Percentiles rank a stretch among this genome's conserved stretches.
These are phyloP conservation scores for Curvularia spicifera DNA, from an alignment of 2,329 filamentous ascomycete species.

Conservation along the genomic window DNA sequence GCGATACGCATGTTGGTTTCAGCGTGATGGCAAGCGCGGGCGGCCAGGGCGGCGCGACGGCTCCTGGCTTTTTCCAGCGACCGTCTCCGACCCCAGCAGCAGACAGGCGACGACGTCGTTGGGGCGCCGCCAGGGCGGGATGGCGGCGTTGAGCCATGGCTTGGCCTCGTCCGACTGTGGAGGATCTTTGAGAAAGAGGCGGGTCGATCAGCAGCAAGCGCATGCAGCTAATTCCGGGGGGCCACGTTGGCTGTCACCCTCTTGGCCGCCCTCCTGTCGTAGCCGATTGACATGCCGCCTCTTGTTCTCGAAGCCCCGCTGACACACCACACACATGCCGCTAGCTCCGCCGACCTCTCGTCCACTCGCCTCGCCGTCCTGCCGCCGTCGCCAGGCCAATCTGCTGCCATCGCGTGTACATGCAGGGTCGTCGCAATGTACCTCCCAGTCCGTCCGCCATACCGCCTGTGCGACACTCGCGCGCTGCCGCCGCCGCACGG, in stretches of 20 bases:
- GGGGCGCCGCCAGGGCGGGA: conserved; percentile 43
- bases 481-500: background rate
- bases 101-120: conserved; percentile 38
- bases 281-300: conserved; percentile 29
- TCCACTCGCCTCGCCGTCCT: background rate
- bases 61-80: conserved; percentile 40
- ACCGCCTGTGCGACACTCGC: background rate
- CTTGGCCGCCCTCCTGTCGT: conserved; percentile 11
- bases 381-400: background rate
- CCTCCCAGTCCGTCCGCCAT: too few species aligned
- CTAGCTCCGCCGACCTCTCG: background rate
- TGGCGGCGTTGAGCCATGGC: conserved; percentile 44
- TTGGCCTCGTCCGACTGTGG: conserved; percentile 48
- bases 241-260: conserved; percentile 46
- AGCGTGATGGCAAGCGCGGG: conserved; percentile 45
- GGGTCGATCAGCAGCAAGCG: conserved; percentile 51
- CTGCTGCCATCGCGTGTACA: background rate
- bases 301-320: conserved; percentile 32
- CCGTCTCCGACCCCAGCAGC: conserved; percentile 38
- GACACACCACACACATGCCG: conserved; percentile 16
- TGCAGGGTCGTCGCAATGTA: too few species aligned
- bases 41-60: conserved; percentile 35
- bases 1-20: conserved; percentile 30
- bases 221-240: conserved; percentile 49
- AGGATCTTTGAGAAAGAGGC: conserved; percentile 46